Evolutionary conservation across 2,329 filamentous ascomycete genomes (phyloP), one percentile per base, ranked within the genome.

Genomic region (Paraphaeosphaeria sporulosa): DNA sequence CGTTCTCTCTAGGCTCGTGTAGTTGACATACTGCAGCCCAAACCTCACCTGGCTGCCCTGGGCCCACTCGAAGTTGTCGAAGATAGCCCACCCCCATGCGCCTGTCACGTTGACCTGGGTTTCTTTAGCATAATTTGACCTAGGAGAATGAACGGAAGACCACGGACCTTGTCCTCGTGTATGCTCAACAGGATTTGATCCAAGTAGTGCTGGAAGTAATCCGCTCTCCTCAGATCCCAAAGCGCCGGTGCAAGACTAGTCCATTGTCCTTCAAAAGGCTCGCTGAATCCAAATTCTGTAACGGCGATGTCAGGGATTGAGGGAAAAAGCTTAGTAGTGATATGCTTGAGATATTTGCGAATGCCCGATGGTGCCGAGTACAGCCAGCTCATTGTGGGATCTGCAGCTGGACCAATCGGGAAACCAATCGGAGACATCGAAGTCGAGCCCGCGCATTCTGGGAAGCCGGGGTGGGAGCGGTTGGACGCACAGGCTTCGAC

Each of bases 241-340:
- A 77, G 69, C 15, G 75, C 71, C 13, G 74, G 69, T 4, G 75
- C 68, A 9, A 71, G 59, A 13, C 64, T 71, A 12, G 61, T 63
- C 63, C 74, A 73, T 17, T 71, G 63, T 1, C 59, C 66, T 57
- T 81, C 79, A 60, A 79, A 79, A 1, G 79, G 79, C 65, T 81
- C 79, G 1, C 77, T 69, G 59, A 78, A 80, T 1, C 79, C 79
- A 47, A 81, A 80, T 58, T 81, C 79, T 2, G 69, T 73, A 23
- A 81, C 77, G 15, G 78, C 70, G 36, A 81, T 79, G 58, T 79
- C 78, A 0, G 75, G 71, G 30, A 82, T 69, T 1, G 64, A 71
- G 2, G 81, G 81, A 65, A 79, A 82, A 21, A 84, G 76, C 3
- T 75, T 73, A 15, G 74, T 77, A 0, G 79, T 81, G 46, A 83